Conservation (phyloP, 768 basidiomycete species). For the Lactarius akahatsu region DNA sequence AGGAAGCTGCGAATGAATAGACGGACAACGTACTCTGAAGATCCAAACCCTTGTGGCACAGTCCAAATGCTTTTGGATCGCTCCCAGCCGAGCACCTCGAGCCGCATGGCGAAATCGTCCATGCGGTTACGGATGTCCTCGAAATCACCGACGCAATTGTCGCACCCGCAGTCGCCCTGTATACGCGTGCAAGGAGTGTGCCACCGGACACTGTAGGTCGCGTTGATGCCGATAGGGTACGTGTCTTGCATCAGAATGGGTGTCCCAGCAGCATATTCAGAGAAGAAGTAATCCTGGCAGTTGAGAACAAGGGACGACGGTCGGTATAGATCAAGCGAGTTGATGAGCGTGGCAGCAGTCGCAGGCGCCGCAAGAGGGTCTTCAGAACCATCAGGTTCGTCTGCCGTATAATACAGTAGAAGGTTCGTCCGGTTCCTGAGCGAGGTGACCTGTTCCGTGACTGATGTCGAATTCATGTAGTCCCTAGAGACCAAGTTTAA, state of each 20-base stretch:
- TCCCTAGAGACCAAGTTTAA: conserved; percentile 37
- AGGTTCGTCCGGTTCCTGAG: conserved; percentile 69
- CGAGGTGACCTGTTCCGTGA: conserved; percentile 64
- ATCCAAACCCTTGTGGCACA: conserved; percentile 78
- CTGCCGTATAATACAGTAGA: conserved; percentile 70
- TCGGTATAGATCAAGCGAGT: conserved; percentile 54
- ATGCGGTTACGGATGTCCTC: conserved; percentile 68
- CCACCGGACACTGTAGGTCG: conserved; percentile 61
- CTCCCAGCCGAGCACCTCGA: conserved; percentile 66
- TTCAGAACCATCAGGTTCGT: conserved; percentile 70
- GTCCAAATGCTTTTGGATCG: conserved; percentile 71
- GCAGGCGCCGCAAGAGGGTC: conserved; percentile 61
- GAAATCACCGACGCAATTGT: conserved; percentile 65
- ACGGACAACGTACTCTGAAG: conserved; percentile 35
- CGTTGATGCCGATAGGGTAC: conserved; percentile 57
- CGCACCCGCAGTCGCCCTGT: conserved; percentile 75
- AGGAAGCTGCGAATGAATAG: too few species aligned
- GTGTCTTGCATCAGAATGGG: conserved; percentile 73
- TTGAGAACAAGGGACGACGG: conserved; percentile 56
- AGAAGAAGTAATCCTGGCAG: conserved; percentile 62
- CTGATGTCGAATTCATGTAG: conserved; percentile 62
- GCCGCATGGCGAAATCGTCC: conserved; percentile 59
- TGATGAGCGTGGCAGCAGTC: conserved; percentile 47
- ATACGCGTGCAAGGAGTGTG: conserved; percentile 59
- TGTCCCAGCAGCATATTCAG: conserved; percentile 56